Evolutionary conservation across 371 early-diverging fungal species (phyloP), one percentile per base, ranked within the genome.

Genomic region (Neoconidiobolus thromboides): DNA sequence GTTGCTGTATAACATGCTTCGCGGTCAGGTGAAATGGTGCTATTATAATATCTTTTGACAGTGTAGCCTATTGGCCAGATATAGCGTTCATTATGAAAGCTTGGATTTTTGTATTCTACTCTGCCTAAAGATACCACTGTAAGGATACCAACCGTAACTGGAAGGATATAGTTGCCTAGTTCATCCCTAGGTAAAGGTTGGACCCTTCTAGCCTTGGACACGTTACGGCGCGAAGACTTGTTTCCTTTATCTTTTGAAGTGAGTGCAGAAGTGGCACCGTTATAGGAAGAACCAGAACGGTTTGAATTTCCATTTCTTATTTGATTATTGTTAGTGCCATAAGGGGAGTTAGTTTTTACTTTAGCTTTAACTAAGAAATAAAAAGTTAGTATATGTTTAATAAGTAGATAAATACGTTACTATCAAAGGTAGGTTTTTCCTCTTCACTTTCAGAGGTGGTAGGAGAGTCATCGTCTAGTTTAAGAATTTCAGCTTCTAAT

Each of bases 21-120:
- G 4, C 38, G 14, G 12, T 59, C 50, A 12, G 60, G 48, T 14
- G 48, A 10, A 6, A 49, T 41, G 47, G 60, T 59, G 38, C 48
- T 47, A 26, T 47, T 59, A 41, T 61, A 64, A 68, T 72, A 78
- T 76, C 76, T 73, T 63, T 71, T 68, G 3, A 79, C 75, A 49
- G 69, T 79, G 67, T 87, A 95, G 15, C 93, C 93, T 2, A 87
- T 85, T 7, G 96, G 90, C 69, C 82, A 95, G 55, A 95, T 91
- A 63, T 95, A 93, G 4, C 93, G 79, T 55, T 89, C 86, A 60
- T 84, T 89, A 61, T 95, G 94, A 65, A 85, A 95, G 1, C 81
- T 76, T 9, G 85, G 83, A 15, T 86, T 79, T 56, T 88, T 88
- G 57, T 73, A 78, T 3, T 88, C 79, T 1, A 95, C 81, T 38